Evolutionary conservation across 495 filamentous ascomycete genomes (phyloP).

Genomic region (Apiosordaria backusii): DNA sequence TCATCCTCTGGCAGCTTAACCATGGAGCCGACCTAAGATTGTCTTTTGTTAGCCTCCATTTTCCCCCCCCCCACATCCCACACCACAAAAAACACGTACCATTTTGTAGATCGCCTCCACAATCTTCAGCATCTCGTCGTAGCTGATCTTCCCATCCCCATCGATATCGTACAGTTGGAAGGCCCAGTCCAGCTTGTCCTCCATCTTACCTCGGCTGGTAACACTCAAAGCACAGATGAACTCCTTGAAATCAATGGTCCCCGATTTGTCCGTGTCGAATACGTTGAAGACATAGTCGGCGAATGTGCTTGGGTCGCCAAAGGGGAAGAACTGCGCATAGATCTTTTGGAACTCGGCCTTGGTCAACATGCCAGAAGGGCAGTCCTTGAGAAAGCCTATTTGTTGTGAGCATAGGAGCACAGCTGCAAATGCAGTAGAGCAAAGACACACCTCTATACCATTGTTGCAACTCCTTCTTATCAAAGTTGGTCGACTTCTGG

Average conservation of each 20-base stretch:
- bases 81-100: slow-evolving; percentile 52
- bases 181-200: slow-evolving; percentile 99
- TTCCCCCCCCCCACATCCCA: neutral
- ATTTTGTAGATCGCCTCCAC: slow-evolving; percentile 99
- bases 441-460: slow-evolving; percentile 88
- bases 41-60: neutral
- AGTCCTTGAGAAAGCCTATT: slow-evolving; percentile 95
- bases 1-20: slow-evolving; percentile 98
- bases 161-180: slow-evolving; percentile 99
- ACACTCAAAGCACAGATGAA: slow-evolving; percentile 98
- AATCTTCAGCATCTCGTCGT: slow-evolving; percentile 97
- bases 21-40: slow-evolving; percentile 87
- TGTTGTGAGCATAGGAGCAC: neutral
- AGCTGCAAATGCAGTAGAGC: neutral
- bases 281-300: slow-evolving; percentile 99
- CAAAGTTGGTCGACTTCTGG: slow-evolving; percentile 94
- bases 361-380: slow-evolving; percentile 90
- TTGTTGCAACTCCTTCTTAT: slow-evolving; percentile 99
- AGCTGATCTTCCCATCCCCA: slow-evolving; percentile 96
- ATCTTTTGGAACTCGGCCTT: slow-evolving; percentile 99
- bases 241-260: slow-evolving; percentile 98
- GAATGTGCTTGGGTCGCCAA: slow-evolving; percentile 93
- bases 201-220: slow-evolving; percentile 95
- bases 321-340: slow-evolving; percentile 98
- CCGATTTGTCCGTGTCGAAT: slow-evolving; percentile 94